Evolutionary conservation across 495 filamentous ascomycete species (phyloP).

Genomic region (Podospora sp.): DNA sequence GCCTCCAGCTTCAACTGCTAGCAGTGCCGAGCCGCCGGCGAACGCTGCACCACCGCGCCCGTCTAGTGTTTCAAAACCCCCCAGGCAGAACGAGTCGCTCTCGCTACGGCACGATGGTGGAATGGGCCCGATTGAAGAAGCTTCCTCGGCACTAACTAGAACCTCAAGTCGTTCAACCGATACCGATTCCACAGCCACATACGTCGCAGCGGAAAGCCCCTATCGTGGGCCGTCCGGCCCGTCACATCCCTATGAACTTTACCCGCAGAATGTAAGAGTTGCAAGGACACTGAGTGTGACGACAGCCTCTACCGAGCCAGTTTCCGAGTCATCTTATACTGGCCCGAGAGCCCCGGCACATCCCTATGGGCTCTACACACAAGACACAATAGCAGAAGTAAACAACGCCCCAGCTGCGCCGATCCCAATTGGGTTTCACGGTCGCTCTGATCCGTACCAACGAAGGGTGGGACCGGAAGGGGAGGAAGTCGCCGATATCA

Average conservation of each 20-base stretch:
- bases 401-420: conserved; percentile 24
- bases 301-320: conserved; percentile 59
- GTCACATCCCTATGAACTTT: conserved; percentile 87
- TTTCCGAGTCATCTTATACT: conserved; percentile 60
- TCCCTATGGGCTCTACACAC: conserved; percentile 81
- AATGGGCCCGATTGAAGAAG: conserved; percentile 35
- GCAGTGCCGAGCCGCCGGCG: conserved; percentile 12
- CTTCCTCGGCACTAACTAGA: conserved; percentile 27
- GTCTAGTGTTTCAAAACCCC: conserved; percentile 53
- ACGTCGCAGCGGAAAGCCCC: conserved; percentile 57
- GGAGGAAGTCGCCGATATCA: conserved; percentile 80
- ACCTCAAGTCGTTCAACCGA: conserved; percentile 37
- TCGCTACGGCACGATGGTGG: conserved; percentile 46
- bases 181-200: conserved; percentile 41
- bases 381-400: conserved; percentile 56
- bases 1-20: conserved; percentile 23
- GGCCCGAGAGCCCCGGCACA: conserved; percentile 73
- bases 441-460: conserved; percentile 64
- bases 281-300: conserved; percentile 66
- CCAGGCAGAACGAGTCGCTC: conserved; percentile 42
- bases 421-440: conserved; percentile 77
- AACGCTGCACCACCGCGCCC: conserved; percentile 32
- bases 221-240: conserved; percentile 67
- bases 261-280: conserved; percentile 69
- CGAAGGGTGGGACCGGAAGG: conserved; percentile 74